Evolutionary conservation across 495 filamentous ascomycete species (phyloP).

Genomic region (Daldinia caldariorum): DNA sequence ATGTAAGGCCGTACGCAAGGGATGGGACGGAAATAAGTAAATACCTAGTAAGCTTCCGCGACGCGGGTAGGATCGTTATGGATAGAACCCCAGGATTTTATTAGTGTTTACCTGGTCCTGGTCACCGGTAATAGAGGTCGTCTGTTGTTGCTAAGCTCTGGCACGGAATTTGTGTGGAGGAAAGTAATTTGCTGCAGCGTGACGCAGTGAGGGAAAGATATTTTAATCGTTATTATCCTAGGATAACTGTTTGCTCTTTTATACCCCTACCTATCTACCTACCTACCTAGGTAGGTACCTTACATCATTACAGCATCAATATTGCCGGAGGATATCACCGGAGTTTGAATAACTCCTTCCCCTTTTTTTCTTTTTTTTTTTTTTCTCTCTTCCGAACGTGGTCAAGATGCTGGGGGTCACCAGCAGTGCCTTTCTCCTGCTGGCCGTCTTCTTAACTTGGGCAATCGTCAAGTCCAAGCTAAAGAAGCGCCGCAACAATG

Average conservation of each 20-base stretch:
- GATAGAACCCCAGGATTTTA: not conserved
- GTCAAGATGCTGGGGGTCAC: conserved; percentile 30
- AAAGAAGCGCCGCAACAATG: conserved; percentile 39
- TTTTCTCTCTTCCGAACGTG: not conserved
- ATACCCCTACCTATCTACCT: no score
- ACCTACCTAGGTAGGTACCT: no score
- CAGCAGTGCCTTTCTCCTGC: conserved; percentile 15
- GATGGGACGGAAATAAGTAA: conserved; percentile 12
- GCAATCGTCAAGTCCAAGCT: conserved; percentile 39
- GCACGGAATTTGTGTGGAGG: conserved; percentile 5
- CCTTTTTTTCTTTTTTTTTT: not conserved
- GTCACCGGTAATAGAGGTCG: not conserved
- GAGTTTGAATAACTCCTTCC: conserved; percentile 2
- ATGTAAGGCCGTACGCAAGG: not conserved
- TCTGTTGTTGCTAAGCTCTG: not conserved
- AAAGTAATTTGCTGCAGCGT: conserved; percentile 4
- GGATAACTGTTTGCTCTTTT: not conserved
- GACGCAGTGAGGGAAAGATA: not conserved
- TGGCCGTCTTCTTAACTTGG: conserved; percentile 23
- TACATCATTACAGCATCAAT: not conserved
- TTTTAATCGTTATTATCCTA: not conserved
- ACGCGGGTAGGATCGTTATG: conserved; percentile 5
- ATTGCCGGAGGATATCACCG: not conserved
- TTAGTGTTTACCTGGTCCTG: conserved; percentile 16
- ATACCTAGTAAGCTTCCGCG: conserved; percentile 16